A percentile compares a stretch with the other conserved stretches of the same genome.
These are phyloP conservation scores for Tubosaeta sp. DNA, from an alignment of 768 basidiomycete species.

Conservation along the genomic window DNA sequence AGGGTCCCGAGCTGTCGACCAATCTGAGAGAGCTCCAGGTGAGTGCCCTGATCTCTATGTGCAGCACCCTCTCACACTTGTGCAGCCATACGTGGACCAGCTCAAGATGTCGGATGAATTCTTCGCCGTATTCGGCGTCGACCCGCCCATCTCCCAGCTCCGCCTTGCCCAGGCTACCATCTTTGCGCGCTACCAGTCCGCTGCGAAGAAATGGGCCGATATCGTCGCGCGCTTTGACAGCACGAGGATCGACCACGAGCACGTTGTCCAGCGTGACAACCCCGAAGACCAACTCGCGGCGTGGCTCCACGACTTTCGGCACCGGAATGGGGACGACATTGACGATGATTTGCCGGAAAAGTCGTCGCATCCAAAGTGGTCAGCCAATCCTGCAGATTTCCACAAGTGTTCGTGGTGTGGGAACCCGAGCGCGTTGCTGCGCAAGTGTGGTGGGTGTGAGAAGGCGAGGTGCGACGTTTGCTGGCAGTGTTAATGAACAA, in stretches of 20 bases:
- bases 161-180: slow-evolving; percentile 51
- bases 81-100: no score
- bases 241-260: slow-evolving; percentile 27
- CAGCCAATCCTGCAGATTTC: slow-evolving; percentile 45
- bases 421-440: slow-evolving; percentile 52
- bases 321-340: slow-evolving; percentile 38
- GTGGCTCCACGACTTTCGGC: slow-evolving; percentile 50
- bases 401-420: slow-evolving; percentile 63
- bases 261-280: slow-evolving; percentile 34
- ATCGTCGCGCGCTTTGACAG: slow-evolving; percentile 38
- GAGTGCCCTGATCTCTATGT: no score
- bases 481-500: not conserved
- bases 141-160: slow-evolving; percentile 48
- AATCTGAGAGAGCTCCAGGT: slow-evolving; percentile 50
- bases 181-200: slow-evolving; percentile 42
- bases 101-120: no score
- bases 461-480: slow-evolving; percentile 32
- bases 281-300: slow-evolving; percentile 54
- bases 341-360: slow-evolving; percentile 27
- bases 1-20: slow-evolving; percentile 44
- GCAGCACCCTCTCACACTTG: no score
- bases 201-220: slow-evolving; percentile 43
- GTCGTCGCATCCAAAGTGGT: slow-evolving; percentile 43
- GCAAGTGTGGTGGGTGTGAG: slow-evolving; percentile 44
- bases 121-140: slow-evolving; percentile 40